Base-by-base conservation (phyloP, 2,329 filamentous ascomycete genomes). In the Aspergillus candidus region DNA sequence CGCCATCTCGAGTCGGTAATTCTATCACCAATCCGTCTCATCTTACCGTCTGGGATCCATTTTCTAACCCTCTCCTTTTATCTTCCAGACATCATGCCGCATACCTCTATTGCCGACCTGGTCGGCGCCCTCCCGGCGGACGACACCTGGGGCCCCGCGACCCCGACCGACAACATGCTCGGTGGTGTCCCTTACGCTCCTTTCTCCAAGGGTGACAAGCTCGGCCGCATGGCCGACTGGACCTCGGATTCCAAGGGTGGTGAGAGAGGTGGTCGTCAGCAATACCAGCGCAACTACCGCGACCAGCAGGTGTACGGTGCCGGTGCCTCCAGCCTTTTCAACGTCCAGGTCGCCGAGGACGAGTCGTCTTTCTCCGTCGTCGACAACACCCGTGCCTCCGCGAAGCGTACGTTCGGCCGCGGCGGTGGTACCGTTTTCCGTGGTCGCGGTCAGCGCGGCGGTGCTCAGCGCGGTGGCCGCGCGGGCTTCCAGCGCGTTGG, bases 201-300 rank as follows among this genome's bases (percentile, higher is more conserved):
- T 49, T 98, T 93, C 77, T 96, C 90, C 56, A 98, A 98, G 73
- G 89, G 88, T 67, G 93, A 98, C 76, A 97, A 96, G 79, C 78
- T 98, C 48, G 93, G 93, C 63, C 90, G 93, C 68, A 97, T 98
- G 90, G 93, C 93, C 49, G 93, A 98, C 76, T 98, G 93, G 93
- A 94, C 90, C 13, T 65, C 82, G 38, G 93, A 96, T 65, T 83
- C 86, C 68, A 96, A 96, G 73, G 79, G 82, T 56, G 62, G 66
- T 57, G 74, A 78, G 49, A 76, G 89, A 61, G 85, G 86, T 56
- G 87, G 88, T 50, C 78, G 91, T 65, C 83, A 86, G 69, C 87
- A 93, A 65, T 97, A 94, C 71, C 89, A 91, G 70, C 80, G 91
- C 58, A 93, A 90, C 70, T 96, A 86, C 72, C 84, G 93, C 81